Evolutionary conservation across 441 rosid species (phyloP).

Genomic region (Erysimum cheiri): DNA sequence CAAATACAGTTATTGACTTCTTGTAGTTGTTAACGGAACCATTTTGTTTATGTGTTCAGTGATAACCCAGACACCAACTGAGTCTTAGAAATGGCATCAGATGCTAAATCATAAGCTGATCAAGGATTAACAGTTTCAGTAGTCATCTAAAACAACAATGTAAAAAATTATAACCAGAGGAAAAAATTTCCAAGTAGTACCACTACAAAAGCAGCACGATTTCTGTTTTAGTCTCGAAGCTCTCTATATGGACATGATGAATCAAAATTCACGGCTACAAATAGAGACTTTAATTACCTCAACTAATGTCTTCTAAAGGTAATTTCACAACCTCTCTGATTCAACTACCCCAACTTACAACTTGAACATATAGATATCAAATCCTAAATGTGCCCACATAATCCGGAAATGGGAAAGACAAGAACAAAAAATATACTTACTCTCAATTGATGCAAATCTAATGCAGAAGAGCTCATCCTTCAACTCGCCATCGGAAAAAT

Average conservation of each 20-base stretch:
- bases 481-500: conserved; percentile 74
- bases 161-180: not conserved
- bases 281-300: not conserved
- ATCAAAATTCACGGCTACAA: not conserved
- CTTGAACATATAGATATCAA: not conserved
- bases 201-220: conserved; percentile 2
- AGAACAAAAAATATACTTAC: conserved; percentile 38
- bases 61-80: conserved; percentile 5
- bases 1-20: not conserved
- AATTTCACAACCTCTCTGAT: not conserved
- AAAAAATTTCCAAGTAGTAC: not conserved
- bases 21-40: not conserved
- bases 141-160: conserved; percentile 1
- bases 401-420: not conserved
- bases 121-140: conserved; percentile 11
- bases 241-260: not conserved
- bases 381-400: not conserved
- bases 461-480: conserved; percentile 51
- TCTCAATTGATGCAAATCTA: conserved; percentile 44
- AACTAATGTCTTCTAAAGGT: not conserved
- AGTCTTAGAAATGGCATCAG: not conserved
- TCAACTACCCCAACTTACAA: not conserved
- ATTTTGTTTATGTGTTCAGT: not conserved
- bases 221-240: not conserved
- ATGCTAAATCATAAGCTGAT: not conserved